Evolutionary conservation across 2,329 filamentous ascomycete species (phyloP).

Genomic region (Penicillium sp.): DNA sequence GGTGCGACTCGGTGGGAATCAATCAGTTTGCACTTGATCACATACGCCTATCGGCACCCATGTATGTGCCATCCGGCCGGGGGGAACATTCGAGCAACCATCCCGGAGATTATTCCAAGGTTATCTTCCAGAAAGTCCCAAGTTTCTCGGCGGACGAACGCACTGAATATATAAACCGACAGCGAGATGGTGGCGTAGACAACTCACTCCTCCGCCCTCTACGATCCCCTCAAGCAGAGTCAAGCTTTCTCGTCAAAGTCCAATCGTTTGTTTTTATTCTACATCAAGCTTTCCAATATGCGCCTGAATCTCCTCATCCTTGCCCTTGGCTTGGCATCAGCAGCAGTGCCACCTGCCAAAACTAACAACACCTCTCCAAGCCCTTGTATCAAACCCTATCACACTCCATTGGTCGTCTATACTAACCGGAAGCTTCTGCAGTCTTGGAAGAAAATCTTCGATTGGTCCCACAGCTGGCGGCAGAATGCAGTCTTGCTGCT

Average conservation of each 20-base stretch:
- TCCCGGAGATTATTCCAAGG: too few relatives aligned
- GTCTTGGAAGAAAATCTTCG: constrained; percentile 17
- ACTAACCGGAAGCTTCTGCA: background rate
- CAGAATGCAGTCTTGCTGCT: constrained; percentile 18
- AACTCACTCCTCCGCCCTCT: background rate
- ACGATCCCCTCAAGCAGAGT: too few relatives aligned
- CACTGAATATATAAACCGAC: background rate
- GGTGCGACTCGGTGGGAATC: constrained; percentile 20
- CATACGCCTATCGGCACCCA: background rate
- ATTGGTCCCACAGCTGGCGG: constrained; percentile 15
- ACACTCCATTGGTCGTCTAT: background rate
- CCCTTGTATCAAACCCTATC: background rate
- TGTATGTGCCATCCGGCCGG: constrained; percentile 10
- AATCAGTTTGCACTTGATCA: background rate
- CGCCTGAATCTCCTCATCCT: constrained; percentile 13
- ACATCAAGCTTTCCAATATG: constrained; percentile 12
- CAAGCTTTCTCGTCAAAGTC: too few relatives aligned
- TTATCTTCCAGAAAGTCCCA: too few relatives aligned
- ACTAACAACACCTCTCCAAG: background rate
- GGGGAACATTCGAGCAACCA: background rate
- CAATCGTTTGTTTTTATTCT: too few relatives aligned
- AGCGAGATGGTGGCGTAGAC: background rate
- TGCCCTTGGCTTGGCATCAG: constrained; percentile 5
- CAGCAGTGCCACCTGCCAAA: background rate
- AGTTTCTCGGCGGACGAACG: background rate